These are phyloP conservation scores for Umbellularia californica DNA, from an alignment of 164 flowering plant species.

Conservation along the genomic window DNA sequence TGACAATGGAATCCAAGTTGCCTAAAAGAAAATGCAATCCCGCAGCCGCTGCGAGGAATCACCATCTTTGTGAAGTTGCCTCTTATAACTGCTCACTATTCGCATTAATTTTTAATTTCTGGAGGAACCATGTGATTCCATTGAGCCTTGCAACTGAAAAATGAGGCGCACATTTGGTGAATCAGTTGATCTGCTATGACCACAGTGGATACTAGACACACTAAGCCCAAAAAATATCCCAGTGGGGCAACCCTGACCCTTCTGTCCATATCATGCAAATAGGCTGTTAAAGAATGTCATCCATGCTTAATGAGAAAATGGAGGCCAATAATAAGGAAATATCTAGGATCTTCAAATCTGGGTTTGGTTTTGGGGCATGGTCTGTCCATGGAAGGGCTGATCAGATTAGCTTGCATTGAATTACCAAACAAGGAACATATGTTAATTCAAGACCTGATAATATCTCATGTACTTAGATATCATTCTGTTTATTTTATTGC, in stretches of 20 bases:
- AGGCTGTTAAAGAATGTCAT: background rate
- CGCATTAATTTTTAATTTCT: background rate
- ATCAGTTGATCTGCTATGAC: too few species aligned
- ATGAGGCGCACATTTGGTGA: background rate
- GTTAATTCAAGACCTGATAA: background rate
- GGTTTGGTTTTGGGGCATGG: background rate
- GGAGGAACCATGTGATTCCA: background rate
- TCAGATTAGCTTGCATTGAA: background rate
- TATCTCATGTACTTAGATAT: background rate
- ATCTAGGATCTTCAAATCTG: background rate
- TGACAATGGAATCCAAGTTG: conserved; percentile 43
- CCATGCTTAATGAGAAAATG: background rate
- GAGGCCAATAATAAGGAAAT: background rate
- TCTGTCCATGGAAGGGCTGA: background rate
- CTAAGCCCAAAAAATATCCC: too few species aligned
- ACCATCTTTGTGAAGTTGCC: conserved; percentile 84
- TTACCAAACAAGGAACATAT: background rate
- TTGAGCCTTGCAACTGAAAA: background rate
- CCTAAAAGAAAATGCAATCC: conserved; percentile 81
- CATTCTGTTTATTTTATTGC: conserved; percentile 18
- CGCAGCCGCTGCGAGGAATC: conserved; percentile 84
- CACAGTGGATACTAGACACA: too few species aligned
- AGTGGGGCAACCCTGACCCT: too few species aligned
- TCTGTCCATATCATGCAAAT: background rate
- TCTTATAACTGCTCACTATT: conserved; percentile 10